A percentile compares a stretch with the other conserved stretches of the same genome.
phyloP scores from a whole-genome alignment of 2,329 filamentous ascomycete species.

The Aspergillus vadensis region DNA sequence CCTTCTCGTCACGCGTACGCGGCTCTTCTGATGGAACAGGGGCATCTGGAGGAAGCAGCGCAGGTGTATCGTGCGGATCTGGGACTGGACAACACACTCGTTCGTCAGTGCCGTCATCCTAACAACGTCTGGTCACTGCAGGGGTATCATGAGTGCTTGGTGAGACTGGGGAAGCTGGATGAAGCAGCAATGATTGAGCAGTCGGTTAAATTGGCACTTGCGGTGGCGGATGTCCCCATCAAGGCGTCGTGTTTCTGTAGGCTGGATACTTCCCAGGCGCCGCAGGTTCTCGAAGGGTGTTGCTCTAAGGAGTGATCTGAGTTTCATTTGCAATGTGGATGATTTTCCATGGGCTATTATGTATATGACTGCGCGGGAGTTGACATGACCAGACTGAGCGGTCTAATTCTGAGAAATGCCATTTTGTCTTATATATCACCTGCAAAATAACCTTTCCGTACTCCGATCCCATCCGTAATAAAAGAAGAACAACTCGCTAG shows the following conservation, averaged over 20 bases:
- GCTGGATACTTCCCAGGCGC: conserved; percentile 22
- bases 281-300: conserved; percentile 1
- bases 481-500: background rate
- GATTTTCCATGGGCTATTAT: too few species aligned
- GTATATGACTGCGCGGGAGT: too few species aligned
- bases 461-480: too few species aligned
- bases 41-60: conserved; percentile 56
- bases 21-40: conserved; percentile 68
- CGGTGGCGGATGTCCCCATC: conserved; percentile 62
- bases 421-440: too few species aligned
- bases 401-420: too few species aligned
- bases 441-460: too few species aligned
- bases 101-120: conserved; percentile 64
- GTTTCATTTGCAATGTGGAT: too few species aligned
- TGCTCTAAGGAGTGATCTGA: background rate
- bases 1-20: conserved; percentile 69
- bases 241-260: conserved; percentile 60
- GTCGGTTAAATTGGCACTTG: conserved; percentile 54
- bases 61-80: conserved; percentile 62
- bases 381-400: too few species aligned
- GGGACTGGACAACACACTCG: conserved; percentile 58
- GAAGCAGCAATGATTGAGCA: conserved; percentile 51
- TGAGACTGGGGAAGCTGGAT: conserved; percentile 51
- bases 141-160: conserved; percentile 69
- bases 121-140: conserved; percentile 75